Base-by-base conservation (phyloP, 306 rosid genomes). In the Argentina anserina region DNA sequence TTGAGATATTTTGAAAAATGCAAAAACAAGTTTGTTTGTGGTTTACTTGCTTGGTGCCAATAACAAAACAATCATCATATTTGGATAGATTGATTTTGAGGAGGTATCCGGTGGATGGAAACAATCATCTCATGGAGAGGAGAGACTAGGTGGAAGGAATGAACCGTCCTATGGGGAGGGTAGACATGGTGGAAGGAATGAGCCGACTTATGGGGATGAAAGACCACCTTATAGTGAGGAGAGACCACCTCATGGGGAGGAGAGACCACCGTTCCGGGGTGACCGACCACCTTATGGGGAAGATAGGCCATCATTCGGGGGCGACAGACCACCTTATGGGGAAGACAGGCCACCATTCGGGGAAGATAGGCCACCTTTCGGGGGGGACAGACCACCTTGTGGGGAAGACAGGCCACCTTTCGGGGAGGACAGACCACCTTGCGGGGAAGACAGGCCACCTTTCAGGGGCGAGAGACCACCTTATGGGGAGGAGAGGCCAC, bases 131-230 rank as follows among this genome's bases (percentile, higher is more conserved):
- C 7, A 2, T 61, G 66, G 11, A 13, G 66, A 61, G 6, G 82
- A 85, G 64, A 77, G 67, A 76, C 69, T 72, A 29, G 96, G 11
- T n/a, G 56, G 56, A n/a, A 18, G 56, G 56, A 33, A 33, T 33
- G 36, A 33, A 33, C 36, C 65, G 1, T 21, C 65, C 31, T 60
- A 15, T 31, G 65, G 65, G 40, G 79, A 66, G 60, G 82, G 83
- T 59, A 77, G 67, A 76, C 69, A 75, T 34, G 96, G 26, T n/a
- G 56, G 56, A n/a, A 18, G 56, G 56, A 33, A 33, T 33, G 36
- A 33, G 5, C 36, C 56, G 20, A 13, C 59, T 52, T 52, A 3
- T 2, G 64, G 33, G 64, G 64, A 28, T 4, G 21, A 23, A 0
- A 59, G 33, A 0, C 64, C 64, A 5, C 39, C 64, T 59, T 29